Evolutionary conservation across 2,329 filamentous ascomycete species (phyloP).

Genomic region (Trichoderma koningiopsis): DNA sequence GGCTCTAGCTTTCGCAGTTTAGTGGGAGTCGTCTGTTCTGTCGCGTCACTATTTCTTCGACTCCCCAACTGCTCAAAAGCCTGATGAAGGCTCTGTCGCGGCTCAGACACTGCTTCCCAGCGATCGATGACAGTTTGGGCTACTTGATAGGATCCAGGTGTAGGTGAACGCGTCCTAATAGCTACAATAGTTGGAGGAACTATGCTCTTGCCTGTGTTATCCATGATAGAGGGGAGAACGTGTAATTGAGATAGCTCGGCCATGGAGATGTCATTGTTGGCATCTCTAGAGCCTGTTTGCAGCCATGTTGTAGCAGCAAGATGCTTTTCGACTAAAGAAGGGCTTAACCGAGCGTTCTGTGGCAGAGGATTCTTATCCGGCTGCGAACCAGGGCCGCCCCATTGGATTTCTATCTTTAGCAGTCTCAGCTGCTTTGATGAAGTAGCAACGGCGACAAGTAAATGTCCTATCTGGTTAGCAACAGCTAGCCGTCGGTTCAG

Average conservation of each 20-base stretch:
- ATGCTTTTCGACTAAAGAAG: constrained; percentile 57
- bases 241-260: constrained; percentile 73
- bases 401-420: constrained; percentile 72
- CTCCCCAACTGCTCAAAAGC: constrained; percentile 75
- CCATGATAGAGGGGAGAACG: constrained; percentile 67
- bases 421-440: constrained; percentile 72
- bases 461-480: constrained; percentile 45
- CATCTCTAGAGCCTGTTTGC: constrained; percentile 48
- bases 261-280: constrained; percentile 53
- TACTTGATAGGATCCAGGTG: constrained; percentile 60
- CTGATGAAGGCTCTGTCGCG: constrained; percentile 67
- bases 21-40: constrained; percentile 38
- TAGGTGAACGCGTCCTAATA: constrained; percentile 65
- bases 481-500: neutral
- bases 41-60: constrained; percentile 57
- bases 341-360: constrained; percentile 50
- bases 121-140: constrained; percentile 75
- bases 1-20: constrained; percentile 67
- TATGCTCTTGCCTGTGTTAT: constrained; percentile 58
- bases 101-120: constrained; percentile 74
- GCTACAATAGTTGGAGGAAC: constrained; percentile 67
- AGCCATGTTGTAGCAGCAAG: constrained; percentile 62
- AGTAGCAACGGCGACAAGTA: constrained; percentile 69
- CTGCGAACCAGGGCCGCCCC: constrained; percentile 60
- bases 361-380: constrained; percentile 57